Conservation (phyloP, 2,329 filamentous ascomycete species). For the Aspergillus texensis region DNA sequence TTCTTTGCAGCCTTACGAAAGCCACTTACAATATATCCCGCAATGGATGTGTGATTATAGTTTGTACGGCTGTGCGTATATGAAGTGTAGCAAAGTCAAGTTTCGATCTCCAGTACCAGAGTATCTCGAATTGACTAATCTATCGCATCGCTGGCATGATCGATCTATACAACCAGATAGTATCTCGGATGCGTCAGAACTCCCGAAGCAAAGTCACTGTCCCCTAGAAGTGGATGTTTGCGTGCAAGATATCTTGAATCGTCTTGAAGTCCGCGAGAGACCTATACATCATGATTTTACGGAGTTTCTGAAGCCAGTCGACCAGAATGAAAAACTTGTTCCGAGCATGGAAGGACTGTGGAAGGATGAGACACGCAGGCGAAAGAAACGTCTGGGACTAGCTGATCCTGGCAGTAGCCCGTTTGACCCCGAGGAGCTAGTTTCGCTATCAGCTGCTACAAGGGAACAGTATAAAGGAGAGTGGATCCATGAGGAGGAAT, state of each 20-base stretch:
- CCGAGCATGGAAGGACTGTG: conserved; percentile 93
- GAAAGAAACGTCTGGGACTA: conserved; percentile 71
- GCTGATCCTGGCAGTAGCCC: conserved; percentile 68
- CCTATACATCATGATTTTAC: conserved; percentile 83
- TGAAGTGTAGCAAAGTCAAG: conserved; percentile 69
- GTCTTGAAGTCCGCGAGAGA: conserved; percentile 73
- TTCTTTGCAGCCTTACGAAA: conserved; percentile 88
- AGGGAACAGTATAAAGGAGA: conserved; percentile 71
- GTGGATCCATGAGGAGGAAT: conserved; percentile 94
- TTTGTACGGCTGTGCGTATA: conserved; percentile 87
- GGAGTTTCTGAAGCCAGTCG: conserved; percentile 67
- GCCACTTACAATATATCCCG: conserved; percentile 85
- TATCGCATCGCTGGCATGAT: conserved; percentile 77
- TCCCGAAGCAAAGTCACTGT: conserved; percentile 84
- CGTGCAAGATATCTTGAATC: conserved; percentile 84
- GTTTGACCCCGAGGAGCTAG: conserved; percentile 77
- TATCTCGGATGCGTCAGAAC: conserved; percentile 63
- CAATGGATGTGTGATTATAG: conserved; percentile 99
- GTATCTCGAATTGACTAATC: conserved; percentile 63
- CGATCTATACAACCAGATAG: conserved; percentile 63
- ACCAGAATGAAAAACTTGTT: conserved; percentile 76
- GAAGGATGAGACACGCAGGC: conserved; percentile 82
- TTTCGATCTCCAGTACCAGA: conserved; percentile 78
- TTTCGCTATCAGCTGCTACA: conserved; percentile 85
- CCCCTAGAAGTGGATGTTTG: conserved; percentile 87